A percentile compares a stretch with the other conserved stretches of the same genome.
phyloP scores from a whole-genome alignment of 129 eudicot genomes.

The Chrysanthemum lavandulifolium region DNA sequence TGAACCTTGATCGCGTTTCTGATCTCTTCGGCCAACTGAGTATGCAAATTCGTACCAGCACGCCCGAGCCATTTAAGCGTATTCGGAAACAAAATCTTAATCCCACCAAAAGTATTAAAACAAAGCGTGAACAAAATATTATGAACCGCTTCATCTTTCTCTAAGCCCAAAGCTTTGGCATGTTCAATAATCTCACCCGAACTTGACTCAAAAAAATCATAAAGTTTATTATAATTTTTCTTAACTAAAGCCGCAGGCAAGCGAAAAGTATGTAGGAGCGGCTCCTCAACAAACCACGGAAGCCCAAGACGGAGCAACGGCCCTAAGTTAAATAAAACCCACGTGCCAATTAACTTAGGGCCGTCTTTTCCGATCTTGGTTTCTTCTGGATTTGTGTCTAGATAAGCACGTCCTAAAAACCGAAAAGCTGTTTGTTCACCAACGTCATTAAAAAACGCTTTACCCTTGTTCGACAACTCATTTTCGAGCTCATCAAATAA shows the following conservation, averaged over 20 bases:
- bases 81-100: slow-evolving; percentile 73
- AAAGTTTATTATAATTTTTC: slow-evolving; percentile 53
- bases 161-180: slow-evolving; percentile 48
- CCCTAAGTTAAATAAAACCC: slow-evolving; percentile 73
- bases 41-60: slow-evolving; percentile 61
- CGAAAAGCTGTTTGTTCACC: slow-evolving; percentile 75
- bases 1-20: slow-evolving; percentile 49
- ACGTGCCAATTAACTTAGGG: slow-evolving; percentile 48
- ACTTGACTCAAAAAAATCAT: slow-evolving; percentile 56
- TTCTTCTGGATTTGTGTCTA: slow-evolving; percentile 54
- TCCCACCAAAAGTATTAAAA: slow-evolving; percentile 87
- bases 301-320: slow-evolving; percentile 61
- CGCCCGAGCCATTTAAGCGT: slow-evolving; percentile 79
- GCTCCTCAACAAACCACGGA: slow-evolving; percentile 58
- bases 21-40: slow-evolving; percentile 62
- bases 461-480: slow-evolving; percentile 51
- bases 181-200: slow-evolving; percentile 47
- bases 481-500: slow-evolving; percentile 53
- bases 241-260: slow-evolving; percentile 61
- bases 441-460: slow-evolving; percentile 52
- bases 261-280: slow-evolving; percentile 47
- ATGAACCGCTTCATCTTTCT: slow-evolving; percentile 70
- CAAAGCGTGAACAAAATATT: slow-evolving; percentile 74
- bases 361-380: slow-evolving; percentile 59
- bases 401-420: slow-evolving; percentile 56